Evolutionary conservation across 352 stramenopile species (phyloP), one percentile per base, ranked within the genome.

Genomic region (Pythium brassicae): DNA sequence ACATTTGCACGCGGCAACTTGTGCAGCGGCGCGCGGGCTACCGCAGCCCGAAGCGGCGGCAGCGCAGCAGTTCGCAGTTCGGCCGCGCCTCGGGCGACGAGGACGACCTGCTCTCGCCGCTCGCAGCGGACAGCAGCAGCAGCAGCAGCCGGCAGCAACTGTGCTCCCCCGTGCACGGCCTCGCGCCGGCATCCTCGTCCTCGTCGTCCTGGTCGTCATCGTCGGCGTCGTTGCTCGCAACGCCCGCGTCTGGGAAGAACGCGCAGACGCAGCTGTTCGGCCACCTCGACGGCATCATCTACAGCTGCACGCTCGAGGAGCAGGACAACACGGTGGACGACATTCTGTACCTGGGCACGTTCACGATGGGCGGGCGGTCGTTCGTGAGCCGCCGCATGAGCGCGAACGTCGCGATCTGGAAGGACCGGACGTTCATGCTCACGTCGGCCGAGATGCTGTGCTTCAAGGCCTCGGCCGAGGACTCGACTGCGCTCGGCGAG

Each of bases 271-370:
- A 73, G 26, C 46, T 74, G 7, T 66, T 71, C 40, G 48, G 61
- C 8, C 64, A 71, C 48, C 76, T 87, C 65, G 67, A 72, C 50
- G 80, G 80, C 22, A 78, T 90, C n/a, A 64, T 90, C 50, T 87
- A 87, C 63, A 84, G 72, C 63, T 87, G 76, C 53, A 57, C 86
- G 48, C 39, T 90, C 23, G 80, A 90, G 55, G 77, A 90, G 54
- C 80, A 90, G 56, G 80, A 86, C 64, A 87, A 87, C 55, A 90
- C 71, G 1, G 76, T 90, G 66, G 80, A 90, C 52, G 79, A 86
- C 45, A 79, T 90, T 39, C 44, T 90, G 61, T 90, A 90, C 55
- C 58, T 88, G 19, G 80, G 80, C n/a, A 87, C 80, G 37, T 83
- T 90, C 51, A 88, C 77, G 23, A 88, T 90, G 74, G 79, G 74